phyloP scores from a whole-genome alignment of 2,329 filamentous ascomycete genomes.

The Beauveria asiatica region DNA sequence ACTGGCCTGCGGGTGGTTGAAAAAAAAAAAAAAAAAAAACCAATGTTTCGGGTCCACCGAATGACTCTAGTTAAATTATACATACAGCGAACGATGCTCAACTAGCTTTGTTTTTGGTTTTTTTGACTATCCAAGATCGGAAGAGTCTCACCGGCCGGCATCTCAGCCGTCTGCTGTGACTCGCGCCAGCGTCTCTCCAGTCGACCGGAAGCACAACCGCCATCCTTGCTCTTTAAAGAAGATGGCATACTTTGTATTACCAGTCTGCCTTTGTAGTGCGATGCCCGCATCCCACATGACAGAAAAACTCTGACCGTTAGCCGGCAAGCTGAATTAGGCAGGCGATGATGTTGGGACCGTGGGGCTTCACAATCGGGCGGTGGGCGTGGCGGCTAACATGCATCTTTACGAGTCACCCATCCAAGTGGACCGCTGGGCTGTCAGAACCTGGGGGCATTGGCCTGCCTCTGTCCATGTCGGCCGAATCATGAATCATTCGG shows the following conservation, averaged over 20 bases:
- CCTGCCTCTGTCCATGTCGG: too few species aligned
- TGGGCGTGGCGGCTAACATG: background rate
- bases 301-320: background rate
- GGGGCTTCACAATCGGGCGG: constrained; percentile 1
- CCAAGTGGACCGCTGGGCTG: background rate
- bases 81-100: background rate
- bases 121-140: too few species aligned
- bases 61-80: background rate
- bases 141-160: too few species aligned
- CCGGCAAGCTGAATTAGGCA: constrained; percentile 3
- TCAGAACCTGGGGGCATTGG: background rate
- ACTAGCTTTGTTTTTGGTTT: background rate
- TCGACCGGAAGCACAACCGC: too few species aligned
- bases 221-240: background rate
- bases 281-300: background rate
- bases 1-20: too few species aligned
- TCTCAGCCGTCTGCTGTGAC: background rate
- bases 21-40: too few species aligned
- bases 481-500: too few species aligned
- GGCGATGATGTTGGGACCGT: background rate
- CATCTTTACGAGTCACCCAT: too few species aligned
- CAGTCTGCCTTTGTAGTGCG: background rate
- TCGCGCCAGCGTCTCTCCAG: background rate
- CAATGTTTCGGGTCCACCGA: background rate
- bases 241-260: background rate